These are phyloP conservation scores for Aphanomyces cochlioides DNA, from an alignment of 352 stramenopile genomes.

Conservation along the genomic window DNA sequence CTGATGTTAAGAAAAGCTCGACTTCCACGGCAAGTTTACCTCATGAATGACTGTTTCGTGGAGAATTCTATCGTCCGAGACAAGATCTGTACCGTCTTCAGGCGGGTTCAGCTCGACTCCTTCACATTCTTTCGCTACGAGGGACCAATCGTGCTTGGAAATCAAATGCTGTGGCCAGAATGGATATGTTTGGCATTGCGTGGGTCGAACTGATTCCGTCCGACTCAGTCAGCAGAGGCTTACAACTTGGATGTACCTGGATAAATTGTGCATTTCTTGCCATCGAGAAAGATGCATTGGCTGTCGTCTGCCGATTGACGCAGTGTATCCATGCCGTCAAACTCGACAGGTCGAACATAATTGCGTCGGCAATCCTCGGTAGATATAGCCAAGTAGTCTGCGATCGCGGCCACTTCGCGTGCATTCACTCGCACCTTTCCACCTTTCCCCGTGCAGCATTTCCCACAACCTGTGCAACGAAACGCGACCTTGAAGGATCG, in stretches of 20 bases:
- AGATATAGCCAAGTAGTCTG: constrained; percentile 36
- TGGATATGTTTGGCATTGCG: constrained; percentile 75
- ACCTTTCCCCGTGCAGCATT: constrained; percentile 69
- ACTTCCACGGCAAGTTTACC: constrained; percentile 34
- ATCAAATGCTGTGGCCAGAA: constrained; percentile 78
- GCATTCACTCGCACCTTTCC: constrained; percentile 66
- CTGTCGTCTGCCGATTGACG: constrained; percentile 42
- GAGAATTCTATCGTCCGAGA: constrained; percentile 54
- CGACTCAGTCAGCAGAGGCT: constrained; percentile 1
- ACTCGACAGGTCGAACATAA: constrained; percentile 36
- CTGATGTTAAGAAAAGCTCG: neutral
- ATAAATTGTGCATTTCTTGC: constrained; percentile 63
- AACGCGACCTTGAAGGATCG: constrained; percentile 38
- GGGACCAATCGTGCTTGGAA: constrained; percentile 74
- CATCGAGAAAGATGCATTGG: constrained; percentile 29
- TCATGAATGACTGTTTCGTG: constrained; percentile 62
- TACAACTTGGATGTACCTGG: constrained; percentile 35
- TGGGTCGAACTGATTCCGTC: constrained; percentile 45
- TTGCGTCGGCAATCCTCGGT: constrained; percentile 38
- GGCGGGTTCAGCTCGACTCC: constrained; percentile 39
- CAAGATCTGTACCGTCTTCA: neutral
- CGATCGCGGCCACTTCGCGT: constrained; percentile 50
- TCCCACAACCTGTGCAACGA: constrained; percentile 68
- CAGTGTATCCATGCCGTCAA: constrained; percentile 31
- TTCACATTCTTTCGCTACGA: constrained; percentile 60